These are phyloP conservation scores for Ceratobasidium sp. DNA, from an alignment of 1,284 basidiomycete species.

Conservation along the genomic window DNA sequence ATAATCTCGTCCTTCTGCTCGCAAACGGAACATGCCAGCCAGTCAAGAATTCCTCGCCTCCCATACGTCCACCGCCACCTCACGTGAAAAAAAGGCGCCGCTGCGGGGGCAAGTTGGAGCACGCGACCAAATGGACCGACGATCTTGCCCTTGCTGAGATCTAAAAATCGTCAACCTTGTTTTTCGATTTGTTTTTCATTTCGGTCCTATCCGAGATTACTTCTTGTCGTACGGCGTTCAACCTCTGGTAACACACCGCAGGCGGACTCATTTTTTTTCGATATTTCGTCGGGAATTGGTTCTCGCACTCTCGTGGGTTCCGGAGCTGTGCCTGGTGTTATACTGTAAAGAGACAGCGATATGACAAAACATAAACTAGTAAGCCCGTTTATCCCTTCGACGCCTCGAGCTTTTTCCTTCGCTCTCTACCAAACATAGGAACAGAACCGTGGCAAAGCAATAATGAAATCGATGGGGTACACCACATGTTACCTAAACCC, in stretches of 20 bases:
- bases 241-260: too few relatives aligned
- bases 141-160: neutral
- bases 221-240: neutral
- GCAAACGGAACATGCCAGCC: too few relatives aligned
- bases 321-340: too few relatives aligned
- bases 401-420: neutral
- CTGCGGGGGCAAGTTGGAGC: neutral
- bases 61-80: too few relatives aligned
- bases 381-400: neutral
- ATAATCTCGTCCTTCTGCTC: too few relatives aligned
- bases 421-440: neutral
- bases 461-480: constrained; percentile 32
- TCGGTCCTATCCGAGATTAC: neutral
- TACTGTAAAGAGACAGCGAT: too few relatives aligned
- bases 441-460: neutral
- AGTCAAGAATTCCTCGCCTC: too few relatives aligned
- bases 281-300: neutral
- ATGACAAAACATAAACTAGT: neutral
- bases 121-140: neutral
- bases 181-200: constrained; percentile 25
- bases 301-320: too few relatives aligned
- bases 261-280: neutral
- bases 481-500: constrained; percentile 8
- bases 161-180: neutral
- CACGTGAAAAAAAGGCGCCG: too few relatives aligned